Evolutionary conservation across 257 asterid genomes (phyloP).

Genomic region (Solanum peruvianum): DNA sequence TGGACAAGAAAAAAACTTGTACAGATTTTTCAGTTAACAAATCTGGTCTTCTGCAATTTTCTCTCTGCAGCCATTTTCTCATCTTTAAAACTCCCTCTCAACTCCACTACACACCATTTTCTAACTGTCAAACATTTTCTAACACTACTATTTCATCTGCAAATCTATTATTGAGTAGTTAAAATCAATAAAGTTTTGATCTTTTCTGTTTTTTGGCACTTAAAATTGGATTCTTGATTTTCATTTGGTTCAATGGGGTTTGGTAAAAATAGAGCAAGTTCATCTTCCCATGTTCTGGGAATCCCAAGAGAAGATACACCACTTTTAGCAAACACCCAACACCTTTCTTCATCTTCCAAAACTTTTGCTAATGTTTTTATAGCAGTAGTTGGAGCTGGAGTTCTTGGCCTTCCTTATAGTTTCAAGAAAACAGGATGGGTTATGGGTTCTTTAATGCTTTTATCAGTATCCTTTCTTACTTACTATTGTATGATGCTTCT

Average conservation of each 20-base stretch:
- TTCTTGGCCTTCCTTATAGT: neutral
- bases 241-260: neutral
- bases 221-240: neutral
- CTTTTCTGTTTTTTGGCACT: neutral
- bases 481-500: neutral
- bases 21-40: neutral
- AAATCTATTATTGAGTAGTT: neutral
- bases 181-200: neutral
- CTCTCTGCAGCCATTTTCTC: neutral
- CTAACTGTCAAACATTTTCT: neutral
- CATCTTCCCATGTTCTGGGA: neutral
- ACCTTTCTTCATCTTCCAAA: neutral
- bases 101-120: neutral
- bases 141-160: neutral
- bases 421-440: slow-evolving; percentile 6
- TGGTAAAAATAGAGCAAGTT: neutral
- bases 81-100: neutral
- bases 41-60: neutral
- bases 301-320: slow-evolving; percentile 9
- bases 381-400: slow-evolving; percentile 4
- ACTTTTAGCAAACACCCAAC: neutral
- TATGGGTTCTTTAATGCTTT: neutral
- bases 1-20: neutral
- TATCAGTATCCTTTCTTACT: neutral
- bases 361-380: neutral